phyloP scores from a whole-genome alignment of 345 rosid species.

The Rhodomyrtus tomentosa region DNA sequence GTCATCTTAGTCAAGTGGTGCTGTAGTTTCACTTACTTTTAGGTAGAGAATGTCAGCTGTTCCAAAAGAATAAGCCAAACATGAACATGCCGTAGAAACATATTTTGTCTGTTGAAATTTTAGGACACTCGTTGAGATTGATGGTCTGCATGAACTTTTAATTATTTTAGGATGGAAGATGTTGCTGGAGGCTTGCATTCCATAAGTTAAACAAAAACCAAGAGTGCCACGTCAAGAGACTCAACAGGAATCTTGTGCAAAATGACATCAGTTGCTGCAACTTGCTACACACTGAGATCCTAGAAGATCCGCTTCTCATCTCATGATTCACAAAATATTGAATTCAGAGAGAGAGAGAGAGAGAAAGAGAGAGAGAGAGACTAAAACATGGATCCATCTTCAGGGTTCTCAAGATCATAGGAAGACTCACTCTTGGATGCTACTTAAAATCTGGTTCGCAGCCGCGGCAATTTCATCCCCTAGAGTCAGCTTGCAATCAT shows the following conservation, averaged over 20 bases:
- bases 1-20: neutral
- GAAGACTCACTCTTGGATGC: slow-evolving; percentile 41
- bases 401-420: slow-evolving; percentile 1
- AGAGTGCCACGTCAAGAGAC: neutral
- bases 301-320: neutral
- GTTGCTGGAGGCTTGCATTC: neutral
- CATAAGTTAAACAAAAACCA: neutral
- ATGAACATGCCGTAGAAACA: neutral
- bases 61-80: neutral
- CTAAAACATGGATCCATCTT: neutral
- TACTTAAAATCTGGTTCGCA: slow-evolving; percentile 48
- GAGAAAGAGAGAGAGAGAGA: neutral
- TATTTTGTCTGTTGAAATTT: neutral
- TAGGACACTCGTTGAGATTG: neutral
- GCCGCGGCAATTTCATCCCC: slow-evolving; percentile 74
- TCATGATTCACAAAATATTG: neutral
- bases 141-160: neutral
- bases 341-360: neutral
- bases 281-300: neutral
- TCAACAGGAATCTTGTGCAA: neutral
- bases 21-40: neutral
- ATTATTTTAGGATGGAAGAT: neutral
- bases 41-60: neutral
- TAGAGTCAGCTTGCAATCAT: slow-evolving; percentile 62
- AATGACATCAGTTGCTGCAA: neutral